A percentile compares a stretch with the other conserved stretches of the same genome.
Conservation (phyloP, 2,329 filamentous ascomycete genomes). For the Aplosporella prunicola region DNA sequence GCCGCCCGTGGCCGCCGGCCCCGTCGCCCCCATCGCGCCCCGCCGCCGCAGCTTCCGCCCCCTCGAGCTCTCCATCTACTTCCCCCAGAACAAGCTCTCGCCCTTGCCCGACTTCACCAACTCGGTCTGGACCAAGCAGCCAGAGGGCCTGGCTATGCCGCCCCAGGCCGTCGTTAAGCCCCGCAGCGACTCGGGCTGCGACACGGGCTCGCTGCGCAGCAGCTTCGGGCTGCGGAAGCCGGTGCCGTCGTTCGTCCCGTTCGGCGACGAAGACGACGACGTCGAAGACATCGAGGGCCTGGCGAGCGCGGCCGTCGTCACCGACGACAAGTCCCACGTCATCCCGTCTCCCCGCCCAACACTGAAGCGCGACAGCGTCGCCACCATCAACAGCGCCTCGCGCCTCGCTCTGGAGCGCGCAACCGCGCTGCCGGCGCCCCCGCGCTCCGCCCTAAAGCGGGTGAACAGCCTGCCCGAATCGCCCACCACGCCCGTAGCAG, state of each 20-base stretch:
- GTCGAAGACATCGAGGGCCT: constrained; percentile 2
- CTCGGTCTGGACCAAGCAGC: constrained; percentile 20
- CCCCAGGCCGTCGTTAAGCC: too few species aligned
- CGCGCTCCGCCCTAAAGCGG: neutral
- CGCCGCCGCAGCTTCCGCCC: constrained; percentile 24
- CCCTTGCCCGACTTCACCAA: constrained; percentile 30
- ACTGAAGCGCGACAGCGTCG: constrained; percentile 21
- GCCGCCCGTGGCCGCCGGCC: constrained; percentile 14
- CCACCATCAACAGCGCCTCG: neutral
- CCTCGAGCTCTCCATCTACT: constrained; percentile 31
- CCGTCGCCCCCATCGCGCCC: constrained; percentile 18
- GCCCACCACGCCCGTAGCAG: neutral
- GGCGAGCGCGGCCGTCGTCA: neutral
- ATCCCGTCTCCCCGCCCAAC: constrained; percentile 18
- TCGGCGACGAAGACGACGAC: neutral
- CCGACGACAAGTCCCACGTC: constrained; percentile 21
- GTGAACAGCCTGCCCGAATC: neutral
- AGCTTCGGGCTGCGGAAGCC: neutral
- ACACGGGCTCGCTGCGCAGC: neutral
- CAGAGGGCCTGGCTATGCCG: constrained; percentile 22
- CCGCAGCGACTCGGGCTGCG: neutral
- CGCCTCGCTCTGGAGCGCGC: neutral
- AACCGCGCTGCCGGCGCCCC: too few species aligned
- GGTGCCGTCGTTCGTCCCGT: neutral
- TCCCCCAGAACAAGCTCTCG: constrained; percentile 24